Evolutionary conservation across 2,329 filamentous ascomycete genomes (phyloP).

Genomic region (Phyllosticta citriasiana): DNA sequence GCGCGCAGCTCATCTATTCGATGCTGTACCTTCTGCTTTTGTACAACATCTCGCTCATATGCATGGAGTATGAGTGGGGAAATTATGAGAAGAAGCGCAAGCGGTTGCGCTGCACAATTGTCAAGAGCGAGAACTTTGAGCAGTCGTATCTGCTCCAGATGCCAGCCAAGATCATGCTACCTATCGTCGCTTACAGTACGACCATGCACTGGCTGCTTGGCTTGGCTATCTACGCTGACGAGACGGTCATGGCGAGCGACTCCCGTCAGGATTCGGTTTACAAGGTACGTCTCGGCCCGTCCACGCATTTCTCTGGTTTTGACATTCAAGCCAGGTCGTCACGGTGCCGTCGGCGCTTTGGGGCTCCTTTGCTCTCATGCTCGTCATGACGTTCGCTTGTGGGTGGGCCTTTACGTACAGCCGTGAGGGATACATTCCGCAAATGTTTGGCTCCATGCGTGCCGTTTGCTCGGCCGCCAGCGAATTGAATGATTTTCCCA

Average conservation of each 20-base stretch:
- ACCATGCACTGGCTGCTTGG: constrained; percentile 25
- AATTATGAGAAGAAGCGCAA: constrained; percentile 18
- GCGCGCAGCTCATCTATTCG: constrained; percentile 23
- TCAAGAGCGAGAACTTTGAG: constrained; percentile 19
- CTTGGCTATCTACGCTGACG: constrained; percentile 6
- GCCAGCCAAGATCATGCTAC: constrained; percentile 21
- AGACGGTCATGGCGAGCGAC: neutral
- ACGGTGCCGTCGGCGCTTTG: constrained; percentile 18
- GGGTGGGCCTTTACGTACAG: constrained; percentile 24
- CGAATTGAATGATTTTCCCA: constrained; percentile 20
- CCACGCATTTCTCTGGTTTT: neutral
- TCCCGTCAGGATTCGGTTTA: constrained; percentile 18
- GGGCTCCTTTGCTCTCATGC: constrained; percentile 19
- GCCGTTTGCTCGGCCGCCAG: constrained; percentile 20
- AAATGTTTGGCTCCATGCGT: constrained; percentile 25
- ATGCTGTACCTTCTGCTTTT: constrained; percentile 23
- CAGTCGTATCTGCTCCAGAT: constrained; percentile 23
- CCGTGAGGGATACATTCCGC: constrained; percentile 23
- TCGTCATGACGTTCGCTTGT: constrained; percentile 22
- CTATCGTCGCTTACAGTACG: constrained; percentile 21
- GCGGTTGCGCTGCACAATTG: constrained; percentile 20
- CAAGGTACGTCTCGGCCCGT: constrained; percentile 10
- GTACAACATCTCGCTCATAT: constrained; percentile 22
- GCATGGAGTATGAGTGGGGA: constrained; percentile 22
- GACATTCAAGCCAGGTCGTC: constrained; percentile 14